These are phyloP conservation scores for Tetrahymena malaccensis DNA, from an alignment of 73 alveolate genomes.

Conservation along the genomic window DNA sequence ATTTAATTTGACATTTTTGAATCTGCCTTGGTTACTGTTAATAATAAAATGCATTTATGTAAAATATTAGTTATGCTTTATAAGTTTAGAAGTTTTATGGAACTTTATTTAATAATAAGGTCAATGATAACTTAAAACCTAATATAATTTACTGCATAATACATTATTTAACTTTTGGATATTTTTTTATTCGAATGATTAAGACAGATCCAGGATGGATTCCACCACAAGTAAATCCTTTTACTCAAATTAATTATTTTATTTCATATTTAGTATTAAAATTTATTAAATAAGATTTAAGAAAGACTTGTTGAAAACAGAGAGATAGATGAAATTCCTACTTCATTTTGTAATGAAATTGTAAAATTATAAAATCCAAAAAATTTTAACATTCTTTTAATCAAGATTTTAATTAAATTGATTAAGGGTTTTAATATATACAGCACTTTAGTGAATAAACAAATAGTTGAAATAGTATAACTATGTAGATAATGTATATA, in stretches of 20 bases:
- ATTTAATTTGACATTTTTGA: neutral
- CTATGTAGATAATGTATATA: neutral
- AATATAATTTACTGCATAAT: neutral
- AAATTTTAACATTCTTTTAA: neutral
- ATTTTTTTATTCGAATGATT: neutral
- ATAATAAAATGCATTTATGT: neutral
- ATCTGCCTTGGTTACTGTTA: neutral
- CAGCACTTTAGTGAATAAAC: neutral
- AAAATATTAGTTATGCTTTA: neutral
- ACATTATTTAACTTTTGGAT: neutral
- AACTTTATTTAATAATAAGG: neutral
- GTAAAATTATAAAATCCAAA: neutral
- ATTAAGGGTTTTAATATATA: neutral
- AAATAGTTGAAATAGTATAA: neutral
- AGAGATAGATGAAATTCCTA: neutral
- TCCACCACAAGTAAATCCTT: neutral
- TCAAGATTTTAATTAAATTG: too few relatives aligned
- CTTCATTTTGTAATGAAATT: neutral
- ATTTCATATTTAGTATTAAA: neutral
- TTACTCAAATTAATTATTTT: neutral
- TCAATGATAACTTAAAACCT: neutral
- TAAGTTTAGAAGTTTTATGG: too few relatives aligned
- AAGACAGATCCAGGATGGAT: neutral
- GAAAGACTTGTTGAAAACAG: neutral
- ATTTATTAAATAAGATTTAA: neutral